These are phyloP conservation scores for Microbotryum scabiosae DNA, from an alignment of 1,284 basidiomycete species.

Conservation along the genomic window DNA sequence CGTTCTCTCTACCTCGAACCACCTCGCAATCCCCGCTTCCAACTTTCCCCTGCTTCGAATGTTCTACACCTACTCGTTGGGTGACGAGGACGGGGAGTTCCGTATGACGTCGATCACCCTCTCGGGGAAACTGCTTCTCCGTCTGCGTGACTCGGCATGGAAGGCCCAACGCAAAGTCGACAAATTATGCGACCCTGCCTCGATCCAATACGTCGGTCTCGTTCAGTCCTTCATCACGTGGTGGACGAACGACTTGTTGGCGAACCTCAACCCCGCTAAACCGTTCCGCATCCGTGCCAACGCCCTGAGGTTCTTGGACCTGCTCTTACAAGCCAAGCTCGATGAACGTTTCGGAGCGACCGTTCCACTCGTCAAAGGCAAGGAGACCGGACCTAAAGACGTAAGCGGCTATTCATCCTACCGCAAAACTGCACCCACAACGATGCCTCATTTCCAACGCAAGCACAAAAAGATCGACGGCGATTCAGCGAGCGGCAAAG, in stretches of 20 bases:
- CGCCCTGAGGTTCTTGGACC: constrained; percentile 25
- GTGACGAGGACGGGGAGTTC: constrained; percentile 28
- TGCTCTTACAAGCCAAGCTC: constrained; percentile 22
- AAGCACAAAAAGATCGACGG: constrained; percentile 12
- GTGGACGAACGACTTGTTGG: constrained; percentile 12
- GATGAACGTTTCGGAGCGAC: constrained; percentile 12
- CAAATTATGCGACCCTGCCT: constrained; percentile 10
- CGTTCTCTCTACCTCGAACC: constrained; percentile 14
- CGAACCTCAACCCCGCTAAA: constrained; percentile 24
- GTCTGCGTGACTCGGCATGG: constrained; percentile 24
- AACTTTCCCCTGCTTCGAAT: constrained; percentile 16
- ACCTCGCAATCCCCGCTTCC: constrained; percentile 7
- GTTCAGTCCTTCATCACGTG: constrained; percentile 13
- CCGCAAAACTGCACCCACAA: constrained; percentile 15
- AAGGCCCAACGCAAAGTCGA: constrained; percentile 12
- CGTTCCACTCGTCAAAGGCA: not conserved
- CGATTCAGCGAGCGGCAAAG: not conserved
- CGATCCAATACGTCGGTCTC: constrained; percentile 9
- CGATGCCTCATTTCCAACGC: constrained; percentile 19
- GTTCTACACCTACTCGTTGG: constrained; percentile 23
- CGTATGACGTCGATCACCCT: constrained; percentile 15
- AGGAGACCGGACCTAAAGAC: not conserved
- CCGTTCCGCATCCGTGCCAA: constrained; percentile 28
- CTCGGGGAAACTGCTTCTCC: constrained; percentile 24
- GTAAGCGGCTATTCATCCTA: constrained; percentile 25